These are phyloP conservation scores for Coemansia sp. DNA, from an alignment of 192 early-diverging fungal species.

Conservation along the genomic window DNA sequence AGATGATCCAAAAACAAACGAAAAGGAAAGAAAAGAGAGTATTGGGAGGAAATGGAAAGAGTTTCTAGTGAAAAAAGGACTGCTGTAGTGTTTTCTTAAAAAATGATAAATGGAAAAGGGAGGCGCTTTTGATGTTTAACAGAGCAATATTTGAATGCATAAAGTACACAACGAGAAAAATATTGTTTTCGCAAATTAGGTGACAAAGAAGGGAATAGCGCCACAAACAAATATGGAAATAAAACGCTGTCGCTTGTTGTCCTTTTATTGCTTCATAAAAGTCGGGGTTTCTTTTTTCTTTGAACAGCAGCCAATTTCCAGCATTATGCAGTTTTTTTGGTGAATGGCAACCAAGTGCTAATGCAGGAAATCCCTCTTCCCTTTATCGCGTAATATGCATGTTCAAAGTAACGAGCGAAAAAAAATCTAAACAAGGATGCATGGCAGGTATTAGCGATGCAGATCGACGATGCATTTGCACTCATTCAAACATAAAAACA, in stretches of 20 bases:
- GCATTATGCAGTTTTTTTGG: too few relatives aligned
- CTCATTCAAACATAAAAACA: too few relatives aligned
- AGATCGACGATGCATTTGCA: too few relatives aligned
- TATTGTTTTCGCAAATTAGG: too few relatives aligned
- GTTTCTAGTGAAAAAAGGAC: neutral
- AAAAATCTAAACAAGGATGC: slow-evolving; percentile 1
- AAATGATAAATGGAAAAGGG: neutral
- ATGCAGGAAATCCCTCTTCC: too few relatives aligned
- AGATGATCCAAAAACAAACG: neutral
- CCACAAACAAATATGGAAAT: slow-evolving; percentile 6
- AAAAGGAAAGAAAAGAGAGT: neutral
- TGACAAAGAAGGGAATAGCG: neutral
- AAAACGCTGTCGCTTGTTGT: neutral
- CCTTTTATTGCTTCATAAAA: neutral
- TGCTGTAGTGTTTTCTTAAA: too few relatives aligned
- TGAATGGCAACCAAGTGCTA: too few relatives aligned
- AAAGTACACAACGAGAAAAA: too few relatives aligned
- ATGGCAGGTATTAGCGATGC: too few relatives aligned
- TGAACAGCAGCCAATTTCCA: too few relatives aligned
- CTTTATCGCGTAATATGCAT: neutral
- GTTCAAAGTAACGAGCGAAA: neutral
- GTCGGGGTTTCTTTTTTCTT: neutral
- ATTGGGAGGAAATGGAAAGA: slow-evolving; percentile 3
- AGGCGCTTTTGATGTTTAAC: neutral
- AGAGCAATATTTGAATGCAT: too few relatives aligned